phyloP scores from a whole-genome alignment of 1,139 yeast genomes.

The Blastobotrys indianensis region DNA sequence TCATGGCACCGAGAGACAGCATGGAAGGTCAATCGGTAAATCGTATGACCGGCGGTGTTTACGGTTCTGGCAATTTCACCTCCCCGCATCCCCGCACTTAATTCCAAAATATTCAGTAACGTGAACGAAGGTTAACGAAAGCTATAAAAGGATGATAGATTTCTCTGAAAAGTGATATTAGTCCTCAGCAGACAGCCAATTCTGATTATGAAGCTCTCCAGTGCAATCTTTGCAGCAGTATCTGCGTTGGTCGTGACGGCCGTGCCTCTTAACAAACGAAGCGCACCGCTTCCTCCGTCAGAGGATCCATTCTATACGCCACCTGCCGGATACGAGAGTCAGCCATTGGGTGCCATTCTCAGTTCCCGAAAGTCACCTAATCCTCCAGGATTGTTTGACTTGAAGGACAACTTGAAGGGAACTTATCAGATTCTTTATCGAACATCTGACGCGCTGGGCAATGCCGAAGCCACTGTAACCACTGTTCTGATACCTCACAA shows the following conservation, averaged over 20 bases:
- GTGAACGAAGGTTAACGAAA: too few species aligned
- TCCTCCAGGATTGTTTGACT: slow-evolving; percentile 9
- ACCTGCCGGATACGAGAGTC: slow-evolving; percentile 18
- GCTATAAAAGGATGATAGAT: too few species aligned
- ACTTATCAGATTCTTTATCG: slow-evolving; percentile 25
- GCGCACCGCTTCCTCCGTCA: slow-evolving; percentile 13
- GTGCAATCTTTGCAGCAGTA: not conserved
- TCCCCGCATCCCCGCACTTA: too few species aligned
- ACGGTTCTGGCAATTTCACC: too few species aligned
- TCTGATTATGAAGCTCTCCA: not conserved
- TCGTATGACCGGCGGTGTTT: too few species aligned
- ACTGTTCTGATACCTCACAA: slow-evolving; percentile 26
- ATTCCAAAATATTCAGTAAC: too few species aligned
- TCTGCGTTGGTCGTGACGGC: not conserved
- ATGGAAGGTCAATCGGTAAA: too few species aligned
- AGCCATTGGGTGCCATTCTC: slow-evolving; percentile 19
- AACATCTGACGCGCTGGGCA: slow-evolving; percentile 25
- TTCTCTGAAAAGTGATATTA: too few species aligned
- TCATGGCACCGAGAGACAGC: too few species aligned
- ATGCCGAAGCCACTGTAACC: slow-evolving; percentile 25
- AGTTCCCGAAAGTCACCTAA: slow-evolving; percentile 13
- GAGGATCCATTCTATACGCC: slow-evolving; percentile 23
- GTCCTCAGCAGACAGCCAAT: too few species aligned
- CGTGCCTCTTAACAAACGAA: not conserved
- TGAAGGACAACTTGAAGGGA: not conserved